Conservation (phyloP, 176 grass and related monocot genomes). For the Olyra latifolia region DNA sequence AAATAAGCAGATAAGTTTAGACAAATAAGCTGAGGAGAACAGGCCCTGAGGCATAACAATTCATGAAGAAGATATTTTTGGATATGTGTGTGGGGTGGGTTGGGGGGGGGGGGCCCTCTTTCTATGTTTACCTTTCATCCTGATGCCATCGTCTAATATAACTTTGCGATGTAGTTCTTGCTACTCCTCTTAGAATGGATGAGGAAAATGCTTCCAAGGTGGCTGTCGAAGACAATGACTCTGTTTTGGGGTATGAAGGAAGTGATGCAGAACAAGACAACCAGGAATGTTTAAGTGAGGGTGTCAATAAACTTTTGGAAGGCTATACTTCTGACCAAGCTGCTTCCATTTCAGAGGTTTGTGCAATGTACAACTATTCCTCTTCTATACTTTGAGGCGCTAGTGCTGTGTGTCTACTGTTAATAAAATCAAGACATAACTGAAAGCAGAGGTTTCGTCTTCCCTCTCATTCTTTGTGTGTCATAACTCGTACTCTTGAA, state of each 20-base stretch:
- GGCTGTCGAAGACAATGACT: neutral
- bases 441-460: neutral
- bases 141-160: neutral
- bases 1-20: too few relatives aligned
- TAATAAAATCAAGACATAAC: neutral
- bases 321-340: slow-evolving; percentile 18
- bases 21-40: too few relatives aligned
- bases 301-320: slow-evolving; percentile 11
- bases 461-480: slow-evolving; percentile 23
- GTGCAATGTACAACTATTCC: neutral
- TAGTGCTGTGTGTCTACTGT: neutral
- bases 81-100: too few relatives aligned
- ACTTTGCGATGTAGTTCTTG: slow-evolving; percentile 37
- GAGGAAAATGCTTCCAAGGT: slow-evolving; percentile 24
- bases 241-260: slow-evolving; percentile 21
- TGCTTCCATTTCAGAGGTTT: slow-evolving; percentile 43
- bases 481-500: slow-evolving; percentile 1
- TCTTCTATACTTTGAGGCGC: slow-evolving; percentile 10
- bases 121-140: neutral
- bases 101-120: neutral
- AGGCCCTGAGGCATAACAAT: neutral
- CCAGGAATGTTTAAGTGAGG: neutral
- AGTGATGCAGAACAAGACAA: slow-evolving; percentile 26
- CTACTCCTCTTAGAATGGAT: slow-evolving; percentile 19
- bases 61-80: neutral